These are phyloP conservation scores for Chlorella sp. DNA, from an alignment of 139 green algal species.

Conservation along the genomic window DNA sequence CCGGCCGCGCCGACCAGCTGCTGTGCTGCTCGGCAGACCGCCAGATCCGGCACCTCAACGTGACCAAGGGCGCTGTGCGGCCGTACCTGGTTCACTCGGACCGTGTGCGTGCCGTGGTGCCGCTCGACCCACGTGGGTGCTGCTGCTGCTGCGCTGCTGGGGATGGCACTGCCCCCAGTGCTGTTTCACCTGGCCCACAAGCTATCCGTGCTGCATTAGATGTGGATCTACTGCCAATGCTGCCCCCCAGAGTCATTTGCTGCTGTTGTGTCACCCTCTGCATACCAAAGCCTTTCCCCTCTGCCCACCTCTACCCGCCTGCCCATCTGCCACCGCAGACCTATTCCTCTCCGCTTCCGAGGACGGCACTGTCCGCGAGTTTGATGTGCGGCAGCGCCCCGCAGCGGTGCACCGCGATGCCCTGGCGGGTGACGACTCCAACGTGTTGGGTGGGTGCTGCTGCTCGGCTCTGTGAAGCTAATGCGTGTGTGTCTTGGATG, in stretches of 20 bases:
- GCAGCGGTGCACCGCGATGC: conserved; percentile 15
- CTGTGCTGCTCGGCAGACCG: conserved; percentile 31
- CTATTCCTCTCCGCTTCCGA: conserved; percentile 32
- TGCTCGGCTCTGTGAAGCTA: too few relatives aligned
- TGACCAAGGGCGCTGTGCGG: conserved; percentile 25
- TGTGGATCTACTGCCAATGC: too few relatives aligned
- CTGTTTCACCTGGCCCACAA: background rate
- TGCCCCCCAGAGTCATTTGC: too few relatives aligned
- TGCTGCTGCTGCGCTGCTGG: background rate
- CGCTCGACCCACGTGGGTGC: conserved; percentile 38
- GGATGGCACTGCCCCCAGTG: background rate
- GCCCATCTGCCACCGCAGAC: background rate
- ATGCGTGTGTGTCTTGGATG: background rate
- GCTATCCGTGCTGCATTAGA: background rate
- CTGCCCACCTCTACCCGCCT: too few relatives aligned
- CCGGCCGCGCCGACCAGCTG: conserved; percentile 23
- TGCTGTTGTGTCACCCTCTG: background rate
- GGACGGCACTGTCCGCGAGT: conserved; percentile 30
- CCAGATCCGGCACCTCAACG: conserved; percentile 25
- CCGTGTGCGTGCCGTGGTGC: conserved; percentile 18
- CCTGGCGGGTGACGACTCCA: conserved; percentile 17
- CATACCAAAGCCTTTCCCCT: too few relatives aligned
- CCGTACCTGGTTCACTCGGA: conserved; percentile 35
- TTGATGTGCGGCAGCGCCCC: conserved; percentile 34
- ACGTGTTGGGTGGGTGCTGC: conserved; percentile 21